Evolutionary conservation across 805 yeast genomes (phyloP), one percentile per base, ranked within the genome.

Genomic region (Wickerhamomyces silvicola): DNA sequence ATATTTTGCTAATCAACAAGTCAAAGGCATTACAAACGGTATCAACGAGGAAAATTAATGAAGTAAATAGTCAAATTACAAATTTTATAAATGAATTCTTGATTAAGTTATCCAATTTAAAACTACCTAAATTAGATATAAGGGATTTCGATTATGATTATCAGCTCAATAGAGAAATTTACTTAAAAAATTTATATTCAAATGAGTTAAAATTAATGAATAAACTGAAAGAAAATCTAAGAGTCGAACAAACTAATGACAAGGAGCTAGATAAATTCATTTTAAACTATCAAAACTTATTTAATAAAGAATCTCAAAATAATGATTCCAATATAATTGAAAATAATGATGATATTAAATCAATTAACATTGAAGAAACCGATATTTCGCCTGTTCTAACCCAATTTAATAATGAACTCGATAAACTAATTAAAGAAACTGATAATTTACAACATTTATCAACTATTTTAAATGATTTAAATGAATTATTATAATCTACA

Each of bases 101-200:
- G 8, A 11, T 22, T 2, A 33, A 41, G 13, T n/a, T 46, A 7
- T 19, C 19, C 1, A 36, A 31, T 22, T 23, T 43, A 3, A 38
- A 33, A 20, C 27, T 50, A 5, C 55, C 55, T 4, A 31, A 24
- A 22, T 10, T 39, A 11, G 32, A 40, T 18, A 23, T 21, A 2
- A 20, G 33, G 5, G 54, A 50, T 25, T 39, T 39, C 18, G 42
- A 48, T 27, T 24, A 38, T 14, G 51, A 43, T 27, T 42, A 39
- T 27, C 52, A 45, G 22, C 10, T 36, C 7, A 39, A 39, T 24
- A 45, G 47, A 15, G 26, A 41, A 12, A 20, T 27, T 7, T 46
- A 36, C 17, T 16, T 48, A 9, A 31, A 40, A 17, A 39, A 37
- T 20, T 13, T 45, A 5, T 33, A 37, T 6, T 37, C 48, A 4